phyloP scores from a whole-genome alignment of 2,329 filamentous ascomycete genomes.

The Neopestalotiopsis sp. region DNA sequence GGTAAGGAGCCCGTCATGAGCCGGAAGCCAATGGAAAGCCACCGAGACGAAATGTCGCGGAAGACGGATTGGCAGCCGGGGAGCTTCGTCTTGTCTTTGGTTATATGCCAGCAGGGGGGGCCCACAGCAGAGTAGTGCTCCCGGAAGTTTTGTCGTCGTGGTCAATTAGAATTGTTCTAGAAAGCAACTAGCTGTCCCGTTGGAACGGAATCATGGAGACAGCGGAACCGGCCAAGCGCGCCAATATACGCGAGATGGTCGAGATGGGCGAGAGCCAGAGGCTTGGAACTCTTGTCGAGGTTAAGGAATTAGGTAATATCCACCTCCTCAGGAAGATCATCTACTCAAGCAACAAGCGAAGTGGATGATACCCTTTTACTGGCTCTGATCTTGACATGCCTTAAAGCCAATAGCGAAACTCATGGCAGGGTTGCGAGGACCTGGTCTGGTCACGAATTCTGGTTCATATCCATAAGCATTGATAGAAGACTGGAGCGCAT shows the following conservation, averaged over 20 bases:
- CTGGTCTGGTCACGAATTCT: background rate
- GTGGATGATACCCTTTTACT: background rate
- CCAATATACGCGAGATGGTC: constrained; percentile 8
- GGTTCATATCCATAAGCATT: background rate
- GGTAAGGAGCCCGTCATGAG: background rate
- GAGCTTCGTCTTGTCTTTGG: constrained; percentile 2
- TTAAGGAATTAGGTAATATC: background rate
- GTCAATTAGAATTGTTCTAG: constrained; percentile 12
- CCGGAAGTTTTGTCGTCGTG: constrained; percentile 4
- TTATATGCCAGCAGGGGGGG: background rate
- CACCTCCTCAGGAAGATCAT: background rate
- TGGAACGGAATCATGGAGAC: background rate
- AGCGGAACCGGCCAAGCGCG: constrained; percentile 5
- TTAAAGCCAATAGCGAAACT: too few species aligned
- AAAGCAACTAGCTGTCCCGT: constrained; percentile 12
- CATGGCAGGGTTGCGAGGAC: background rate
- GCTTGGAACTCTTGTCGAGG: background rate
- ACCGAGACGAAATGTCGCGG: constrained; percentile 7
- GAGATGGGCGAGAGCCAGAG: background rate
- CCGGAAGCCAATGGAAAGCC: background rate
- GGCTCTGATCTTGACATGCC: background rate
- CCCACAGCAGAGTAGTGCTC: background rate
- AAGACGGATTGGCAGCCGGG: constrained; percentile 12
- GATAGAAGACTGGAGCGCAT: background rate
- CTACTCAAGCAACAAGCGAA: background rate